Conservation (phyloP, 306 rosid genomes). For the Luffa acutangula region DNA sequence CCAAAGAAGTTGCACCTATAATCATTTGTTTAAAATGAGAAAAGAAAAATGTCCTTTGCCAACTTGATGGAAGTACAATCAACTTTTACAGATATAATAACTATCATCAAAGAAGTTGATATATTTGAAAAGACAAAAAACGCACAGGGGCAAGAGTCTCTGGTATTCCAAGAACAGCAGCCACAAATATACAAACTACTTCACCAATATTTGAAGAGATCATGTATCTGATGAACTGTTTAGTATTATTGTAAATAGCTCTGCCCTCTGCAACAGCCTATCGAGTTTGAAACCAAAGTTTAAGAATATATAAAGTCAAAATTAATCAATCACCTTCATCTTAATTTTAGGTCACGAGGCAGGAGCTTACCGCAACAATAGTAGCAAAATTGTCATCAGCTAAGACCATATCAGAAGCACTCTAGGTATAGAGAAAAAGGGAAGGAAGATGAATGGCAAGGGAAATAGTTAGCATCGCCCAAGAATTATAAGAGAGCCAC, state of each 20-base stretch:
- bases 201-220: slow-evolving; percentile 97
- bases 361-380: slow-evolving; percentile 71
- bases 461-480: neutral
- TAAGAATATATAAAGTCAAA: neutral
- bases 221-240: slow-evolving; percentile 98
- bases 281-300: slow-evolving; percentile 19
- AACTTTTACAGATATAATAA: neutral
- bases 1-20: slow-evolving; percentile 95
- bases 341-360: slow-evolving; percentile 7
- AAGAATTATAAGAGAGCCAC: neutral
- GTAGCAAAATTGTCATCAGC: slow-evolving; percentile 96
- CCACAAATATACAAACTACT: slow-evolving; percentile 98
- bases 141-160: slow-evolving; percentile 98
- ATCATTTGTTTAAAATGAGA: slow-evolving; percentile 1
- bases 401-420: slow-evolving; percentile 97
- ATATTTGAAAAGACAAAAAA: neutral
- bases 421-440: slow-evolving; percentile 26
- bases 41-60: neutral
- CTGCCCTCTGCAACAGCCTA: slow-evolving; percentile 99
- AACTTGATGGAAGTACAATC: neutral
- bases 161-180: slow-evolving; percentile 98
- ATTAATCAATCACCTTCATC: neutral
- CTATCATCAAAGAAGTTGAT: neutral
- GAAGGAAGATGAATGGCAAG: neutral
- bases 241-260: slow-evolving; percentile 91